phyloP scores from a whole-genome alignment of 176 grass and related monocot species.

The Olyra latifolia region DNA sequence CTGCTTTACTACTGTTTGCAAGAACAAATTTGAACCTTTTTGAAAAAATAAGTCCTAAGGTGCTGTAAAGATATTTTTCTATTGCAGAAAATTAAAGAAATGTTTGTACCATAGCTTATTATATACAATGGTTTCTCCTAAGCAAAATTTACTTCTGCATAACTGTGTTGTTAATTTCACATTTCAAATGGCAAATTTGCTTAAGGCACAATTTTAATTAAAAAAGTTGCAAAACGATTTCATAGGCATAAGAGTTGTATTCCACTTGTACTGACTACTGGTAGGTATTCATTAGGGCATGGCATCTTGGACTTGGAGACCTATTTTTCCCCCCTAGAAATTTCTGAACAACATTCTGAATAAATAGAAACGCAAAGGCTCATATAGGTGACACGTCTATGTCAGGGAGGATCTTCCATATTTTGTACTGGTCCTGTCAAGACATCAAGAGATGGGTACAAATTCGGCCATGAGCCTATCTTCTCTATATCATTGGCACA shows the following conservation, averaged over 20 bases:
- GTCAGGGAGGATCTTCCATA: conserved; percentile 6
- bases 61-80: not conserved
- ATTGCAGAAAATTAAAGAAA: not conserved
- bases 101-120: not conserved
- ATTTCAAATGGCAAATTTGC: not conserved
- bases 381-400: conserved; percentile 22
- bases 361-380: conserved; percentile 8
- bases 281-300: not conserved
- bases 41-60: not conserved
- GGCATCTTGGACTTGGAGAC: not conserved
- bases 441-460: conserved; percentile 17
- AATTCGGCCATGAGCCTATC: conserved; percentile 14
- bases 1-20: not conserved
- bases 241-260: not conserved
- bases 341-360: conserved; percentile 7
- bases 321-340: not conserved
- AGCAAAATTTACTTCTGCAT: not conserved
- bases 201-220: not conserved
- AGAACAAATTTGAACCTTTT: conserved; percentile 5
- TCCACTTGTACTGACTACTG: not conserved
- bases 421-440: not conserved
- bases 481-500: not conserved
- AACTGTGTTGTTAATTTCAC: not conserved
- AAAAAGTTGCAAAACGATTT: not conserved
- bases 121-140: not conserved